Base-by-base conservation (phyloP, 1,284 basidiomycete genomes). In the Austroboletus rostrupii region DNA sequence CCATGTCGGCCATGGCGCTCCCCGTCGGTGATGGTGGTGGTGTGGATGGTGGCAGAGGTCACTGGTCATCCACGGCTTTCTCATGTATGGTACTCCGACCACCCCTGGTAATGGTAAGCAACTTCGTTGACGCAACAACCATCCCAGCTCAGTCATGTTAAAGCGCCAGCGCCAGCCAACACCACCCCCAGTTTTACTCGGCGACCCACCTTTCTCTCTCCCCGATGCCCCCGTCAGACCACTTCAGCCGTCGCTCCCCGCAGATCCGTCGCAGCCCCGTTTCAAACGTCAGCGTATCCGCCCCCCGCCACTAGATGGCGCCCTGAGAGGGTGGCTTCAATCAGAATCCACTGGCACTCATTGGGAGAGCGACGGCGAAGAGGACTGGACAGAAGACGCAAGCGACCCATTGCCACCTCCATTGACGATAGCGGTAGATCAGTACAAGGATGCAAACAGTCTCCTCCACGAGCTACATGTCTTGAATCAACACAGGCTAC, bases 381-480 rank as follows among this genome's bases (percentile, higher is more conserved):
- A 72, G 36, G 69, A 71, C 31, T 61, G 67, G 53, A 52, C 57
- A 21, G 66, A 67, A 41, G 60, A 63, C 33, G 64, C 63, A 4
- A 58, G 58, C 29, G 58, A 61, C 41, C 23, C 32, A 26, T 41
- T 42, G 3, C 38, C 44, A 37, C 58, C 39, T 43, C 36, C 35
- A 12, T 39, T 48, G 12, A 53, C 48, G 23, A 48, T 49, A 36
- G 36, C 49, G 45, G 55, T 26, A 26, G 23, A 26, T 48, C 60
- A 75, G 57, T 88, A 88, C 69, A 77, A 76, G 60, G 68, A 72
- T 35, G 70, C 78, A 43, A 89, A 89, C 62, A 76, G 57, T 43
- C 66, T 86, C 48, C 74, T 89, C 21, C 79, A 84, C 53, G 81
- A 87, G 58, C 65, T 89, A 41, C 87, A 88, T 57, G 73, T 79